Evolutionary conservation across 208 protist species (phyloP), one percentile per base, ranked within the genome.

Genomic region (Trypanosoma mega): DNA sequence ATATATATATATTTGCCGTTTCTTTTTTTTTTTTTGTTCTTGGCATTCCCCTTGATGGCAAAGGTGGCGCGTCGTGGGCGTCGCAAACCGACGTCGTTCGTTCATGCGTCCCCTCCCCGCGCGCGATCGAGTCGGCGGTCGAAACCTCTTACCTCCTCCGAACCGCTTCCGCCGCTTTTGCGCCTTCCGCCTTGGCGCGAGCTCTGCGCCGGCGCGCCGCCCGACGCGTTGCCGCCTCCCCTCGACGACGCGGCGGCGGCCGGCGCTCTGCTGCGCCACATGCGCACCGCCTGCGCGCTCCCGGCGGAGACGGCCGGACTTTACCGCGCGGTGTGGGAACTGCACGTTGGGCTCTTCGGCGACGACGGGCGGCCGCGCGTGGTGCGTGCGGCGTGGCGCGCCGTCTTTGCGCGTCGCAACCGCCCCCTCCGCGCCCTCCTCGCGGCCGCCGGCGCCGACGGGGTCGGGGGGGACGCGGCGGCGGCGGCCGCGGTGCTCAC

Each of bases 341-440:
- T 12, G 34, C 34, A 39, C 12, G 34, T 12, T 6, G 6, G 34
- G 34, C 34, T 39, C 34, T 39, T 39, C 34, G 34, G 34, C 34
- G 12, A 6, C 34, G 34, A 20, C 41, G 48, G 20, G 11, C 26
- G 48, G 6, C 56, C 39, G 9, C 31, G 33, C 26, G 39, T 62
- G 41, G 43, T 23, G 21, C 59, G 63, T 44, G 70, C 55, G 63
- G 77, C 71, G 33, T 92, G 85, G 78, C 54, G 73, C 30, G 57
- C 70, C 34, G 47, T 90, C 16, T 70, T 87, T 51, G 68, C 73
- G 24, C 84, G 83, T 47, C 72, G 75, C 26, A 85, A 75, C n/a
- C 62, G 66, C 51, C 59, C 74, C 14, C 83, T 86, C 51, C 52
- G 78, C 0, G 50, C 76, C 0, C 51, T 93, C n/a, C 34, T 93